Evolutionary conservation across 1,139 yeast species (phyloP), one percentile per base, ranked within the genome.

Genomic region (Lodderomyces pseudojiufengensis): DNA sequence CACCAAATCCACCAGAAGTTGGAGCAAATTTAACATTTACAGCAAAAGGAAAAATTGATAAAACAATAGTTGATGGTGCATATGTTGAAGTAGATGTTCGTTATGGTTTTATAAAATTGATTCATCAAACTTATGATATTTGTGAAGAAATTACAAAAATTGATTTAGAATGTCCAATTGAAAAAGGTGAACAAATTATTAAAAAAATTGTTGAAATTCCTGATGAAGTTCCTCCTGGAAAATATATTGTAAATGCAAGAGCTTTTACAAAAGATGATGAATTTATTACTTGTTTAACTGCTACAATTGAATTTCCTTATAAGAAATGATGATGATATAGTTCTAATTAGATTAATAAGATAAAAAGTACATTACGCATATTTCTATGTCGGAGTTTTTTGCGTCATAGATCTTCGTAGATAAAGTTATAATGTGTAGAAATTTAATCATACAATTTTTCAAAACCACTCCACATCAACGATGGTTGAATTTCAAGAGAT

Each of bases 161-260:
- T 32, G 95, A 85, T 52, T 63, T 81, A 57, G 70, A 69, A 36
- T 92, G 98, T 57, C 98, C 98, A 2, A 62, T 92, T 39, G 54
- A 68, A 37, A 66, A 76, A 47, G 98, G 97, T 5, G 59, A 64
- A 37, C 81, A 86, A 50, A 63, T 67, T 36, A 64, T 92, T 42
- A 61, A 72, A 25, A 87, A 88, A 61, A 62, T 67, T 31, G 94
- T 92, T 24, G 90, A 80, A 49, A 77, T 92, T 44, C 98, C 98
- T 13, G 67, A 72, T n/a, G 94, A 87, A 59, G 95, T 90, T 18
- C 97, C 98, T 41, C 96, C 97, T 21, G 98, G 97, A 30, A 83
- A 76, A 57, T 92, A 92, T 64, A 64, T 76, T 29, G 95, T 90
- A 33, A 69, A 73, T 42, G 97, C 97, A 13, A 78, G 92, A 53